Percentiles rank a stretch among this genome's conserved stretches.
These are phyloP conservation scores for Gossypium australe DNA, from an alignment of 345 rosid species.

Conservation along the genomic window DNA sequence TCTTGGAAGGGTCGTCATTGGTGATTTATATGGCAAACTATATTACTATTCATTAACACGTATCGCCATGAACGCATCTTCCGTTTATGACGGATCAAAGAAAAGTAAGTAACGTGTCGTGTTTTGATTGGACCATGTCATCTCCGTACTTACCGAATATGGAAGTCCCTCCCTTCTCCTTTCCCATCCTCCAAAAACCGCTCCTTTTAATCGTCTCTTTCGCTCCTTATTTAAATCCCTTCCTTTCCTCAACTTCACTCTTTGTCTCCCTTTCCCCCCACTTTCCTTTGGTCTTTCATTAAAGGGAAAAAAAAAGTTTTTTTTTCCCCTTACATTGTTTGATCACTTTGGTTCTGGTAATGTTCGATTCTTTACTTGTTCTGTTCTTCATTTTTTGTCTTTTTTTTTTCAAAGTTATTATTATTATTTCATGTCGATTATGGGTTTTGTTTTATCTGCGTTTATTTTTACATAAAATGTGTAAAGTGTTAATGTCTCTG, in stretches of 20 bases:
- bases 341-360: slow-evolving; percentile 15
- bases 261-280: too few relatives aligned
- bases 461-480: background rate
- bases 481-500: background rate
- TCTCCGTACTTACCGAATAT: background rate
- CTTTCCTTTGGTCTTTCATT: too few relatives aligned
- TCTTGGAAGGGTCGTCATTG: too few relatives aligned
- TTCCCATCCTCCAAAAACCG: background rate
- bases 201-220: background rate
- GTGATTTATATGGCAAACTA: background rate
- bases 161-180: too few relatives aligned
- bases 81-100: background rate
- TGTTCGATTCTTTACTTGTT: background rate
- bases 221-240: background rate
- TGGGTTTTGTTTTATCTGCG: background rate
- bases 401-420: background rate
- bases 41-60: background rate
- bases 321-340: background rate
- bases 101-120: background rate
- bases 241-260: too few relatives aligned
- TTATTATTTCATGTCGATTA: background rate
- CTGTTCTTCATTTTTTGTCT: background rate
- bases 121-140: background rate
- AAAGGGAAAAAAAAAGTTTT: background rate
- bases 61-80: background rate